Percentiles rank a stretch among this genome's conserved stretches.
phyloP scores from a whole-genome alignment of 2,329 filamentous ascomycete species.

The Tolypocladium pustulatum region DNA sequence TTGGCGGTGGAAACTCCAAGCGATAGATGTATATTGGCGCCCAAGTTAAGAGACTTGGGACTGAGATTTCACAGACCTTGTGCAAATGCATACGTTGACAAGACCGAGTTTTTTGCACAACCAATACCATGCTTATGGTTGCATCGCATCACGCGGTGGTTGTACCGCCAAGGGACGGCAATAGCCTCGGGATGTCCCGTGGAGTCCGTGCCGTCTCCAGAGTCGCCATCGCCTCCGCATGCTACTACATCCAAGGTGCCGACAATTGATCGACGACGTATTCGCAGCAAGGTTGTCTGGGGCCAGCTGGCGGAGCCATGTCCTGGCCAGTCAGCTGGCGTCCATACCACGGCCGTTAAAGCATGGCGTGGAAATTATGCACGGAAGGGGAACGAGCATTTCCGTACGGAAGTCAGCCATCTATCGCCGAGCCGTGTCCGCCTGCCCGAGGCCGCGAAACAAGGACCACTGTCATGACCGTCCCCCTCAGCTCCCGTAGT shows the following conservation, averaged over 20 bases:
- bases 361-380: background rate
- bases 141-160: background rate
- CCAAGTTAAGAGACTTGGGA: background rate
- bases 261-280: background rate
- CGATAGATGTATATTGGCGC: conserved; percentile 23
- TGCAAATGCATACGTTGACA: background rate
- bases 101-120: background rate
- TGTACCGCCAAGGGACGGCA: background rate
- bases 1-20: conserved; percentile 55
- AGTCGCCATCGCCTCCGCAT: background rate
- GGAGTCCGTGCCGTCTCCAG: background rate
- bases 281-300: background rate
- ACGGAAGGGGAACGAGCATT: background rate
- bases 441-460: background rate
- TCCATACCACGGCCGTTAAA: background rate
- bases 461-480: background rate
- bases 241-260: background rate
- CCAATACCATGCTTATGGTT: background rate
- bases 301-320: background rate
- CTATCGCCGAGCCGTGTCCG: background rate
- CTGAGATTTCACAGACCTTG: background rate
- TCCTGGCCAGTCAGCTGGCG: background rate
- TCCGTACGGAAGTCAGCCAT: background rate
- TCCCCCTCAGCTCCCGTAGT: background rate
- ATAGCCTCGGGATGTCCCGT: background rate